phyloP scores from a whole-genome alignment of 129 eudicot species.

The Arctium minus region DNA sequence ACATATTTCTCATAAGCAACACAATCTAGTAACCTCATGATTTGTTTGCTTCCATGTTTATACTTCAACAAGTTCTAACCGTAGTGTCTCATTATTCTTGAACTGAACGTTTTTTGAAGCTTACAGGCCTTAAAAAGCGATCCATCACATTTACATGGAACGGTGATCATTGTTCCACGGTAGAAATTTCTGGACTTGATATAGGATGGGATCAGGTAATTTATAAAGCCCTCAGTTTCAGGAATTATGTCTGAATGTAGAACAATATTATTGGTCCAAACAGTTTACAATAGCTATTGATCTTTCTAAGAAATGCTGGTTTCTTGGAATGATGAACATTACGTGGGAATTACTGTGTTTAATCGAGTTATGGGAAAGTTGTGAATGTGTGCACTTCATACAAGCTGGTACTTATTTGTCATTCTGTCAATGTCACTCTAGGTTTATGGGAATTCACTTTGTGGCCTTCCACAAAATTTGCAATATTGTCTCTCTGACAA shows the following conservation, averaged over 20 bases:
- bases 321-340: neutral
- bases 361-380: neutral
- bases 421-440: neutral
- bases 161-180: slow-evolving; percentile 54
- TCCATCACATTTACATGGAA: slow-evolving; percentile 65
- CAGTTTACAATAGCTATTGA: neutral
- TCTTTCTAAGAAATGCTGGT: neutral
- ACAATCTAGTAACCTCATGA: neutral
- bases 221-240: slow-evolving; percentile 1
- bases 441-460: neutral
- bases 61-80: neutral
- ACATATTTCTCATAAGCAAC: slow-evolving; percentile 1
- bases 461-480: neutral
- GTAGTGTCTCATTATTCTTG: slow-evolving; percentile 2
- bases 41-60: neutral
- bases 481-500: neutral
- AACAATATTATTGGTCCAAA: neutral
- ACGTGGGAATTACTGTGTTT: neutral
- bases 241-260: neutral
- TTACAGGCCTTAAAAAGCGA: slow-evolving; percentile 76
- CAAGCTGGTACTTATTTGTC: neutral
- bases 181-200: slow-evolving; percentile 93
- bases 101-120: slow-evolving; percentile 41
- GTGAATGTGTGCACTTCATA: neutral
- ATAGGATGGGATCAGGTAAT: slow-evolving; percentile 95